Evolutionary conservation across 1,284 basidiomycete genomes (phyloP).

Genomic region (Rhodotorula sp.): DNA sequence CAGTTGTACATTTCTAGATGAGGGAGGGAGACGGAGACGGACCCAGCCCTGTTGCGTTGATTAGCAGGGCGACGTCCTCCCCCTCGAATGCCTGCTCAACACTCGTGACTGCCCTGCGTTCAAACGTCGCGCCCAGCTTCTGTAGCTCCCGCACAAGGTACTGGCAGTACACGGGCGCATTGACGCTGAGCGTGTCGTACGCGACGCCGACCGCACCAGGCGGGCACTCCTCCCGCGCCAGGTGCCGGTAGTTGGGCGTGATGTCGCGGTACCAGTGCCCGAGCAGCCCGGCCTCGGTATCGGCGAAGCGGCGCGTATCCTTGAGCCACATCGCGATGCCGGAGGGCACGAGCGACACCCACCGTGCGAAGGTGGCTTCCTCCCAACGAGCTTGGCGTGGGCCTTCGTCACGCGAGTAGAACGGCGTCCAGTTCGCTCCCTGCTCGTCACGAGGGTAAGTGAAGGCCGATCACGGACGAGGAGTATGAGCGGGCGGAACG

Average conservation of each 20-base stretch:
- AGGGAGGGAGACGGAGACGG: slow-evolving; percentile 10
- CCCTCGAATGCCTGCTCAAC: slow-evolving; percentile 51
- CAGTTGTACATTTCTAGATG: too few relatives aligned
- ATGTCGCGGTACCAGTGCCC: slow-evolving; percentile 60
- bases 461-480: not conserved
- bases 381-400: slow-evolving; percentile 33
- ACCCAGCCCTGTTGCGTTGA: slow-evolving; percentile 56
- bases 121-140: slow-evolving; percentile 47
- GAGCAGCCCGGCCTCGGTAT: slow-evolving; percentile 33
- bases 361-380: slow-evolving; percentile 19
- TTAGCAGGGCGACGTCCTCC: slow-evolving; percentile 48
- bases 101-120: slow-evolving; percentile 48
- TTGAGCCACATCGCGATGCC: slow-evolving; percentile 57
- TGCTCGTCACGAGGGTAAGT: slow-evolving; percentile 43
- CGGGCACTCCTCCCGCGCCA: slow-evolving; percentile 45
- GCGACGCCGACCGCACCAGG: slow-evolving; percentile 48
- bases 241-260: slow-evolving; percentile 55
- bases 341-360: slow-evolving; percentile 54
- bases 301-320: slow-evolving; percentile 17
- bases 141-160: slow-evolving; percentile 48
- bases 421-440: slow-evolving; percentile 70
- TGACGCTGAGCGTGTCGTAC: slow-evolving; percentile 53
- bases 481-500: slow-evolving; percentile 42
- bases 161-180: slow-evolving; percentile 51
- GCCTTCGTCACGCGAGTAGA: slow-evolving; percentile 45